Percentiles rank a stretch among this genome's conserved stretches.
These are phyloP conservation scores for Komagataella pastoris DNA, from an alignment of 805 yeast genomes.

Conservation along the genomic window DNA sequence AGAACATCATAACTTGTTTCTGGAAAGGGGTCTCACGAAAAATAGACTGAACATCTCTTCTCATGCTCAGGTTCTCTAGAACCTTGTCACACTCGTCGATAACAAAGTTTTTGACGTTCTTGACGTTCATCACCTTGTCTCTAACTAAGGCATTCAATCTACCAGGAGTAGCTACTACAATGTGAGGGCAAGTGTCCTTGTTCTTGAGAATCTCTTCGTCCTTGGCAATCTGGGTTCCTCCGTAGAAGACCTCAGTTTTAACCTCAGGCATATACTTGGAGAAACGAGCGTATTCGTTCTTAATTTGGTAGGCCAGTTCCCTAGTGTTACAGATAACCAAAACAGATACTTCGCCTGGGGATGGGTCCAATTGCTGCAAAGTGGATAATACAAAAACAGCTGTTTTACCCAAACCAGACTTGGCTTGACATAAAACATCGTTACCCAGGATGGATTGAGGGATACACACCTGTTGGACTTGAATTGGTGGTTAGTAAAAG, in stretches of 20 bases:
- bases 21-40: constrained; percentile 97
- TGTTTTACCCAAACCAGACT: constrained; percentile 98
- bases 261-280: constrained; percentile 98
- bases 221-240: constrained; percentile 79
- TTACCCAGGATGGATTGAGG: constrained; percentile 98
- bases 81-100: constrained; percentile 98
- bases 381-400: constrained; percentile 96
- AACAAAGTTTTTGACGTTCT: constrained; percentile 86
- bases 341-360: constrained; percentile 92
- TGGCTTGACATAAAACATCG: constrained; percentile 97
- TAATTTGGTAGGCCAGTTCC: constrained; percentile 96
- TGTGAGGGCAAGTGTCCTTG: constrained; percentile 92
- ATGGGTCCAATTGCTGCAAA: constrained; percentile 93
- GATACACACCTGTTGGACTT: constrained; percentile 94
- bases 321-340: constrained; percentile 96
- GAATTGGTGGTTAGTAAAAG: constrained; percentile 5
- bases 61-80: constrained; percentile 77
- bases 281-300: constrained; percentile 94
- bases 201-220: constrained; percentile 82
- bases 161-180: constrained; percentile 97
- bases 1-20: constrained; percentile 98
- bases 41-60: constrained; percentile 96
- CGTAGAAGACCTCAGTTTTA: constrained; percentile 91
- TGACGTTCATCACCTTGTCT: constrained; percentile 78
- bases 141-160: constrained; percentile 89